Conservation (phyloP, 2,329 filamentous ascomycete genomes). For the Neofusicoccum parvum region DNA sequence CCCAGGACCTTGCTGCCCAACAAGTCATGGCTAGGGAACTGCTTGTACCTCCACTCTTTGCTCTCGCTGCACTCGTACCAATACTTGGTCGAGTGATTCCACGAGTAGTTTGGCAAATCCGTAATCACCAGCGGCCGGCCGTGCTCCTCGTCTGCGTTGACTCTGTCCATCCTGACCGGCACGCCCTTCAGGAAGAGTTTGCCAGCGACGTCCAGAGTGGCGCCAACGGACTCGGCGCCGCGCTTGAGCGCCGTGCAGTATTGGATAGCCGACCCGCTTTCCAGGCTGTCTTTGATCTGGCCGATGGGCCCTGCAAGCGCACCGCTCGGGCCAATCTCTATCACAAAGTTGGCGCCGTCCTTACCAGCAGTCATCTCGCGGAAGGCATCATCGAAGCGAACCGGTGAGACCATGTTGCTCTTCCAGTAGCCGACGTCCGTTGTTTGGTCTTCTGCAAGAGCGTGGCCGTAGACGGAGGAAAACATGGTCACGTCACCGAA, state of each 20-base stretch:
- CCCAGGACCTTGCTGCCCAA: constrained; percentile 33
- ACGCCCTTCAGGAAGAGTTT: constrained; percentile 2
- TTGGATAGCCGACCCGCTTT: not conserved
- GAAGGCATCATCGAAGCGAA: constrained; percentile 25
- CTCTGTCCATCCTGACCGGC: not conserved
- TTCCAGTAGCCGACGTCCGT: constrained; percentile 19
- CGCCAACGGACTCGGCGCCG: not conserved
- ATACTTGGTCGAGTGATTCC: constrained; percentile 28
- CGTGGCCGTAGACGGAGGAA: constrained; percentile 9
- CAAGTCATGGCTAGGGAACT: constrained; percentile 28
- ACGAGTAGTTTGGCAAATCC: constrained; percentile 33
- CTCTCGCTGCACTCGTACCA: constrained; percentile 31
- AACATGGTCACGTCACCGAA: constrained; percentile 9
- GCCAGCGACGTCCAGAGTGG: constrained; percentile 5
- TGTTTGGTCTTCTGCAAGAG: not conserved
- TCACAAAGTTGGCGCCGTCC: constrained; percentile 20
- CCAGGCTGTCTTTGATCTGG: constrained; percentile 23
- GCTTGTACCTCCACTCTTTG: constrained; percentile 25
- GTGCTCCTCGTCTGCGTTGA: constrained; percentile 6
- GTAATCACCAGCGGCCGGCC: constrained; percentile 20
- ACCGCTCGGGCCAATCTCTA: constrained; percentile 28
- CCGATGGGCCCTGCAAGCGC: constrained; percentile 25
- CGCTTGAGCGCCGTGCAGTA: constrained; percentile 22
- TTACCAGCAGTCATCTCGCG: constrained; percentile 19
- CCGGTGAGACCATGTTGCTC: constrained; percentile 21